A percentile compares a stretch with the other conserved stretches of the same genome.
phyloP scores from a whole-genome alignment of 2,329 filamentous ascomycete genomes.

The Hortaea werneckii region DNA sequence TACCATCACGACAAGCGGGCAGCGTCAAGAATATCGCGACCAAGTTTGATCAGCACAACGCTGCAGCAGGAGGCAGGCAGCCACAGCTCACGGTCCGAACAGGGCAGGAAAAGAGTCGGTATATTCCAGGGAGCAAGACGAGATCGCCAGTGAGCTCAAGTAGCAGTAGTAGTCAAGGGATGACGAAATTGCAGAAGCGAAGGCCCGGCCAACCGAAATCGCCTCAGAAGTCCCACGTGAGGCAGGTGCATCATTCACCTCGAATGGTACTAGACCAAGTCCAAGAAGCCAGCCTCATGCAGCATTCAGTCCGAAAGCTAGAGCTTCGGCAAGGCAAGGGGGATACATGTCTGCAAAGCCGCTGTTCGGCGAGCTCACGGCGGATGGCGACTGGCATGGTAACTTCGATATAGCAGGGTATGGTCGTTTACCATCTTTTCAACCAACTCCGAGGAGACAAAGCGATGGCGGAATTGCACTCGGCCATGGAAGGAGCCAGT shows the following conservation, averaged over 20 bases:
- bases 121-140: conserved; percentile 10
- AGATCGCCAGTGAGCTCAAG: conserved; percentile 17
- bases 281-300: conserved; percentile 19
- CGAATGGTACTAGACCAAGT: conserved; percentile 12
- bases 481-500: conserved; percentile 45
- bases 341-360: conserved; percentile 34
- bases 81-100: conserved; percentile 14
- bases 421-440: conserved; percentile 16
- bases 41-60: conserved; percentile 55
- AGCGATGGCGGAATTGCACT: conserved; percentile 59
- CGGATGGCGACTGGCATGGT: conserved; percentile 39
- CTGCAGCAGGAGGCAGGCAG: conserved; percentile 6
- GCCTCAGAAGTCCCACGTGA: conserved; percentile 17
- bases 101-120: conserved; percentile 17
- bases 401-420: conserved; percentile 23
- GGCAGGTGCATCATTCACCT: conserved; percentile 20
- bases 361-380: conserved; percentile 65
- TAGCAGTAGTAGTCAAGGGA: conserved; percentile 12
- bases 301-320: conserved; percentile 14
- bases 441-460: conserved; percentile 41
- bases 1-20: conserved; percentile 18
- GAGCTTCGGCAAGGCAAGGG: conserved; percentile 10
- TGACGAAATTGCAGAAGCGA: conserved; percentile 17
- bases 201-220: conserved; percentile 15
- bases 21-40: conserved; percentile 69